Percentiles rank a stretch among this genome's conserved stretches.
Evolutionary conservation across 805 yeast genomes (phyloP).

Genomic region (Candida patagonica): DNA sequence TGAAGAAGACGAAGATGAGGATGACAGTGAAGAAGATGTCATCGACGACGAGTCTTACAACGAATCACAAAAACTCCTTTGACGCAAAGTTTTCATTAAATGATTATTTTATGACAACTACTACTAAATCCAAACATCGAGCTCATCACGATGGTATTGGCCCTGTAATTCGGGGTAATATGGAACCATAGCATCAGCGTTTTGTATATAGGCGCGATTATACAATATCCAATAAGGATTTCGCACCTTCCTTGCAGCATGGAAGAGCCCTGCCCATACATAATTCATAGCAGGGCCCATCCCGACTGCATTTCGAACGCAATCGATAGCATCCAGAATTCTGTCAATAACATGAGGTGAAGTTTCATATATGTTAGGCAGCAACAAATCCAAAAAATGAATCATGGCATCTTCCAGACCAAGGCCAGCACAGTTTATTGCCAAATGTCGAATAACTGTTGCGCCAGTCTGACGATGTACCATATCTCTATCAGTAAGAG

Average conservation of each 20-base stretch:
- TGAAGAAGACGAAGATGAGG: constrained; percentile 27
- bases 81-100: constrained; percentile 1
- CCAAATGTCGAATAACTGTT: constrained; percentile 71
- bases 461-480: constrained; percentile 97
- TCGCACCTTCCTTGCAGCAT: constrained; percentile 85
- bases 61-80: constrained; percentile 3
- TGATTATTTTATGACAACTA: constrained; percentile 3
- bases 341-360: constrained; percentile 91
- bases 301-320: constrained; percentile 64
- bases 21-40: constrained; percentile 18
- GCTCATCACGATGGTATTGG: constrained; percentile 37
- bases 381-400: constrained; percentile 67
- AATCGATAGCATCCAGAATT: constrained; percentile 70
- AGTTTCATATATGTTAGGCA: constrained; percentile 89
- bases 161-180: constrained; percentile 48
- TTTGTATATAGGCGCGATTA: constrained; percentile 66
- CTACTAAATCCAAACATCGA: constrained; percentile 36
- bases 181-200: constrained; percentile 70
- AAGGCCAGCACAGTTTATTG: constrained; percentile 65
- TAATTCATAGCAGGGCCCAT: constrained; percentile 67
- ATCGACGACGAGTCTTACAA: constrained; percentile 8
- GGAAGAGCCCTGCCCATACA: constrained; percentile 81
- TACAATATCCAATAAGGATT: constrained; percentile 77
- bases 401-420: constrained; percentile 76
- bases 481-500: constrained; percentile 78